These are phyloP conservation scores for Allomyces macrogynus DNA, from an alignment of 192 early-diverging fungal species.

Conservation along the genomic window DNA sequence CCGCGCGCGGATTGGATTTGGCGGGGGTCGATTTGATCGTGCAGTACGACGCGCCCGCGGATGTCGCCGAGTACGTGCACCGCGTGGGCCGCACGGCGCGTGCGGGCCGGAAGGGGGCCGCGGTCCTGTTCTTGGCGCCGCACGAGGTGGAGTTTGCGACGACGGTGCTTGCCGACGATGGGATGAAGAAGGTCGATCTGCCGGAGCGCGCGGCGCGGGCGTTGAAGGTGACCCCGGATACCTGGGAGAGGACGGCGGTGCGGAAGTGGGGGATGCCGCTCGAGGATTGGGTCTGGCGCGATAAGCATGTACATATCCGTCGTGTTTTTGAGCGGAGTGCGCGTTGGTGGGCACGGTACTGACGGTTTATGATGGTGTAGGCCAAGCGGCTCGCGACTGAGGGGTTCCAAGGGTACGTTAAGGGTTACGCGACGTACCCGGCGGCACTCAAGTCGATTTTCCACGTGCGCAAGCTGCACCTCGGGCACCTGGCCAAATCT, in stretches of 20 bases:
- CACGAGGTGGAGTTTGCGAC: slow-evolving; percentile 52
- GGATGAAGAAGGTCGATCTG: slow-evolving; percentile 11
- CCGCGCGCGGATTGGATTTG: slow-evolving; percentile 91
- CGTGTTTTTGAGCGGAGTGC: too few species aligned
- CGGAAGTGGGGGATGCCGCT: not conserved
- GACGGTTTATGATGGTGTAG: too few species aligned
- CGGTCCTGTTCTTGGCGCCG: slow-evolving; percentile 69
- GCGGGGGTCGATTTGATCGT: slow-evolving; percentile 79
- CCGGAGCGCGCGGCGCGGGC: too few species aligned
- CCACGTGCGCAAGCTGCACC: slow-evolving; percentile 81
- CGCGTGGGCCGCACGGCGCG: slow-evolving; percentile 92
- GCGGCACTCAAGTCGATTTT: slow-evolving; percentile 73
- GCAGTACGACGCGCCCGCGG: slow-evolving; percentile 92
- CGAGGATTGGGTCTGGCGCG: not conserved
- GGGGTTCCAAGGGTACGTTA: not conserved
- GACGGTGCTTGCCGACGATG: not conserved
- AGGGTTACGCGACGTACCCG: slow-evolving; percentile 78
- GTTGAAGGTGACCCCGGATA: too few species aligned
- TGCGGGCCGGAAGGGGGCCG: slow-evolving; percentile 69
- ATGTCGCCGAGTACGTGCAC: slow-evolving; percentile 88
- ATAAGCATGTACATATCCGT: slow-evolving; percentile 1
- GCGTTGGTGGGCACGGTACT: too few species aligned
- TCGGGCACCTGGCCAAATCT: slow-evolving; percentile 89
- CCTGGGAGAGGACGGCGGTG: not conserved
- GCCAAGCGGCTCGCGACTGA: too few species aligned